These are phyloP conservation scores for Ballota nigra DNA, from an alignment of 257 asterid species.

Conservation along the genomic window DNA sequence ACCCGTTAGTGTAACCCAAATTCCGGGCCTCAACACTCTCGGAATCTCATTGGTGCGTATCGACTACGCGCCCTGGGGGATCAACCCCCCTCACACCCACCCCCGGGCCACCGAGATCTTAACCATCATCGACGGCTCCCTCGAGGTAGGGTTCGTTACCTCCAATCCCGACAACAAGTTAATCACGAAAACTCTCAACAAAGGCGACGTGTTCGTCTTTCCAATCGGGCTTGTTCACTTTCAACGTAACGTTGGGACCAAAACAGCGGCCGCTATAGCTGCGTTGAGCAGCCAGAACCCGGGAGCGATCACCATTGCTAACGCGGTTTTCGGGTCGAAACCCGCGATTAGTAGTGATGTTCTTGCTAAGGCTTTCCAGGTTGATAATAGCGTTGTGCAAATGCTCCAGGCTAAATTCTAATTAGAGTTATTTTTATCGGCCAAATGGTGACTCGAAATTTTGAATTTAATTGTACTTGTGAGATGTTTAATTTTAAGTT, in stretches of 20 bases:
- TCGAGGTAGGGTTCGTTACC: constrained; percentile 38
- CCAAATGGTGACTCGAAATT: too few relatives aligned
- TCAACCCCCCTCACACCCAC: constrained; percentile 41
- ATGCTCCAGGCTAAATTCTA: constrained; percentile 25
- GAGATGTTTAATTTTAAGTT: not conserved
- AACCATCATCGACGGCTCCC: constrained; percentile 33
- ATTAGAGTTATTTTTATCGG: too few relatives aligned
- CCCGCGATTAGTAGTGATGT: constrained; percentile 24
- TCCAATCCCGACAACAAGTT: constrained; percentile 23
- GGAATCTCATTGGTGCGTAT: constrained; percentile 33
- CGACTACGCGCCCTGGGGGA: constrained; percentile 33
- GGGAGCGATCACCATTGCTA: constrained; percentile 23
- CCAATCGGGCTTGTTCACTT: constrained; percentile 22
- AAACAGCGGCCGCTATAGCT: constrained; percentile 8
- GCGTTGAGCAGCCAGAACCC: constrained; percentile 34
- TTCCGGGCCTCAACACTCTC: constrained; percentile 37
- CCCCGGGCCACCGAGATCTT: constrained; percentile 40
- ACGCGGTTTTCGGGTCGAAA: constrained; percentile 32
- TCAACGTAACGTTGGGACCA: constrained; percentile 19
- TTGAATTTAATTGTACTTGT: not conserved
- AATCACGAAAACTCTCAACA: constrained; percentile 25
- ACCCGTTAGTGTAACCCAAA: constrained; percentile 5
- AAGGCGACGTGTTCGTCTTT: constrained; percentile 37
- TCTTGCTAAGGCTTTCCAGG: constrained; percentile 39
- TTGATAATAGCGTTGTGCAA: constrained; percentile 29